phyloP scores from a whole-genome alignment of 805 yeast species.

The Tetrapisispora fleetii region DNA sequence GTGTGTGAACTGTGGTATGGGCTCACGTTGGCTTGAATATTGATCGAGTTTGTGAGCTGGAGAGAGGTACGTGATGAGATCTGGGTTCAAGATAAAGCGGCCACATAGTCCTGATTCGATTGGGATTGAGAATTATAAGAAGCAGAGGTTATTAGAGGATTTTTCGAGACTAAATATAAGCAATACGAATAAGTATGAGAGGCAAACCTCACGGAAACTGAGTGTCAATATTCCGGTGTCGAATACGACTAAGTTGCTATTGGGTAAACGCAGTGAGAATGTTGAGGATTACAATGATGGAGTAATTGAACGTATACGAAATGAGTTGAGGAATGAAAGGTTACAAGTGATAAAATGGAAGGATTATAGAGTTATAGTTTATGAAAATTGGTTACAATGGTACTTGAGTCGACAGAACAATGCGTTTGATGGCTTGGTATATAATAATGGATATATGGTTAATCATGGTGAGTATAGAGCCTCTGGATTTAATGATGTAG shows the following conservation, averaged over 20 bases:
- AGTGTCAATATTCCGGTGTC: constrained; percentile 6
- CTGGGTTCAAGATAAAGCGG: constrained; percentile 18
- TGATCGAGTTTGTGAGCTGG: too few species aligned
- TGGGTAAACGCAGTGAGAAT: not conserved
- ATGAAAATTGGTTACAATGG: constrained; percentile 27
- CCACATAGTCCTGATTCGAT: constrained; percentile 20
- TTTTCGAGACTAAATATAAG: constrained; percentile 24
- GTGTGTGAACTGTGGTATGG: too few species aligned
- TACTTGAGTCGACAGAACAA: not conserved
- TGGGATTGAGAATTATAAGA: constrained; percentile 27
- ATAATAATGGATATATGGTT: not conserved
- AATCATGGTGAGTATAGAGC: not conserved
- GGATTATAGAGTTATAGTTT: constrained; percentile 13
- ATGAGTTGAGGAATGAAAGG: constrained; percentile 7
- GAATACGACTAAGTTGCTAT: constrained; percentile 3
- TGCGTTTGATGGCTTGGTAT: not conserved
- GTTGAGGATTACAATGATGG: not conserved
- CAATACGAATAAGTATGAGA: constrained; percentile 2
- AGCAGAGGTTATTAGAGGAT: constrained; percentile 25
- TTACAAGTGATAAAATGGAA: constrained; percentile 25
- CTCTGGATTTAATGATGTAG: not conserved
- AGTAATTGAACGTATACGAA: constrained; percentile 3
- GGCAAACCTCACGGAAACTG: constrained; percentile 1
- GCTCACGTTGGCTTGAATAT: too few species aligned
- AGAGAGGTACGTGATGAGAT: not conserved